Evolutionary conservation across 176 grass and related monocot species (phyloP), one percentile per base, ranked within the genome.

Genomic region (Musa troglodytarum): DNA sequence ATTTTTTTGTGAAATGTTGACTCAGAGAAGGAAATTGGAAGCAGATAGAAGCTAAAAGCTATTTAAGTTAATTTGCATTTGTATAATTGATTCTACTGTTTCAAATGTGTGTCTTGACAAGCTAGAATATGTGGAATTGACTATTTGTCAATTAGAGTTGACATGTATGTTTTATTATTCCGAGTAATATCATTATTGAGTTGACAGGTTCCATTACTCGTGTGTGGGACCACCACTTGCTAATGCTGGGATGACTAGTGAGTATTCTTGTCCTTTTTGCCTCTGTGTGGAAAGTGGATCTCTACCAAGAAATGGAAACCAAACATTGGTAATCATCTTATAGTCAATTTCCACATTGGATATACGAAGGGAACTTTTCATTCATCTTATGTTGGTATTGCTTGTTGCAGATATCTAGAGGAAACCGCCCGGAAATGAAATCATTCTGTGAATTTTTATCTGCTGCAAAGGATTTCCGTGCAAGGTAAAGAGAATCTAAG

Each of bases 141-240:
- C 11, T 69, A 19, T 49, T 50, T 76, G 54, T 79, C 52, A 52
- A 75, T 12, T 43, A 4, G 63, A 55, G n/a, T 28, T 52, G 17
- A n/a, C 63, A 3, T 10, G 59, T 26, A 72, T 77, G 19, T 73
- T 53, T 79, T 64, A 25, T 71, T 84, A 72, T 67, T 83, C 17
- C 83, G 72, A 73, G 50, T 58, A 49, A 52, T 68, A 73, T 65
- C 65, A 50, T 83, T 73, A 72, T 89, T 78, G 24, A 74, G 82
- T 82, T 53, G n/a, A 43, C 76, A 96, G 93, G 93, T 88, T 88
- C 71, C 93, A 96, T 79, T 77, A 57, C 58, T 87, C 83, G 63
- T 96, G 93, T 79, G 57, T 77, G 49, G 87, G 84, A 77, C 77
- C 66, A 5, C 21, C 73, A 54, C 5, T 81, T 77, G 53, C 71